Evolutionary conservation across 192 early-diverging fungal species (phyloP).

Genomic region (Mortierella antarctica): DNA sequence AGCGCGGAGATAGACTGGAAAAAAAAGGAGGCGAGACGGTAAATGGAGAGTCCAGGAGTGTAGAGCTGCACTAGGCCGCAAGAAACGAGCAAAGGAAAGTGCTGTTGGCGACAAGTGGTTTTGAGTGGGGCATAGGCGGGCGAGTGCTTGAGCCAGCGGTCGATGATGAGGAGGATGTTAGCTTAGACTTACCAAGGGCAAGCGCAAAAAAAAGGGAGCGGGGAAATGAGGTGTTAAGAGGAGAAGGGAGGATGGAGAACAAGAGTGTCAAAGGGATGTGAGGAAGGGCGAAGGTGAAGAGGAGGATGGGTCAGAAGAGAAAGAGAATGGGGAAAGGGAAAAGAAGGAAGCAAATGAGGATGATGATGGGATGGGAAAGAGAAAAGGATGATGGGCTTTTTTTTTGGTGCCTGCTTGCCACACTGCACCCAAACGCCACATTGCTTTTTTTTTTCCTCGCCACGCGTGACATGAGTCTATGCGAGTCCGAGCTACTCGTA

Average conservation of each 20-base stretch:
- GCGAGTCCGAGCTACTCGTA: too few relatives aligned
- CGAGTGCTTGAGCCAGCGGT: neutral
- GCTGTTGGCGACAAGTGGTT: too few relatives aligned
- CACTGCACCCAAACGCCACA: too few relatives aligned
- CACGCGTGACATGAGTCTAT: too few relatives aligned
- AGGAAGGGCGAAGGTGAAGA: neutral
- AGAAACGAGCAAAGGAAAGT: neutral
- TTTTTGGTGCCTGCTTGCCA: too few relatives aligned
- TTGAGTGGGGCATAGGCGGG: neutral
- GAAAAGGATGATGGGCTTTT: neutral
- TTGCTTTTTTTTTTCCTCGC: too few relatives aligned
- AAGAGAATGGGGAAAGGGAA: neutral
- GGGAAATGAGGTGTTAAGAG: neutral
- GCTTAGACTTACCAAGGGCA: neutral
- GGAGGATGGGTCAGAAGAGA: neutral
- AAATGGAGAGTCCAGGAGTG: neutral
- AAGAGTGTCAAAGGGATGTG: neutral
- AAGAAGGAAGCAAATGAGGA: neutral
- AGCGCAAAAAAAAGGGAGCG: neutral
- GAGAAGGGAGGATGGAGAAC: neutral
- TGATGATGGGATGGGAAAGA: constrained; percentile 6
- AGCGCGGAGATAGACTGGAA: neutral
- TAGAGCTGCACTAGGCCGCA: neutral
- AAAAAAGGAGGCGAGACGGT: neutral
- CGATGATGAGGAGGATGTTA: neutral